A percentile compares a stretch with the other conserved stretches of the same genome.
phyloP scores from a whole-genome alignment of 163 green algal genomes.

The Prototheca wickerhamii region DNA sequence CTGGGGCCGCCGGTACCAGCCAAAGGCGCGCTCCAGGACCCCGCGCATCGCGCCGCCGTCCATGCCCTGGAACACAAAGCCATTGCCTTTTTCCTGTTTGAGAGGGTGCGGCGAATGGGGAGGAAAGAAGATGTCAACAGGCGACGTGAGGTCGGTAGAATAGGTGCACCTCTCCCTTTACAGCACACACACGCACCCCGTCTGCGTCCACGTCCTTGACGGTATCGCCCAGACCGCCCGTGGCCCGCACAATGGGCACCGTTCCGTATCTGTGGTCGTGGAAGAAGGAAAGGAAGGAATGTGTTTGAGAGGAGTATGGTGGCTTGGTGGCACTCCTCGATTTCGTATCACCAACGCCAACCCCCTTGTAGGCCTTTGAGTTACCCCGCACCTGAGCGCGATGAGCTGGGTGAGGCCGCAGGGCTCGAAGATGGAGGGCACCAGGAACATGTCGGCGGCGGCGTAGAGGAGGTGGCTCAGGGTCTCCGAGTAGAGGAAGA shows the following conservation, averaged over 20 bases:
- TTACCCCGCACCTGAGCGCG: constrained; percentile 50
- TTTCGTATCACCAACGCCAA: too few species aligned
- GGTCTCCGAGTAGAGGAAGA: constrained; percentile 64
- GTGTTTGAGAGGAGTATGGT: too few species aligned
- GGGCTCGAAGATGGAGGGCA: constrained; percentile 96
- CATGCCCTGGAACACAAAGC: constrained; percentile 63
- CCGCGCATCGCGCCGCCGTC: constrained; percentile 77
- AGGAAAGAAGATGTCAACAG: constrained; percentile 15
- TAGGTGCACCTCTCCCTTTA: too few species aligned
- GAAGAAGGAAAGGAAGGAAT: too few species aligned
- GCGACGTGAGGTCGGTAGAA: too few species aligned
- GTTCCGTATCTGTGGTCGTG: constrained; percentile 55
- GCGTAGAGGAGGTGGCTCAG: constrained; percentile 91
- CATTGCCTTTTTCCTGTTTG: constrained; percentile 31
- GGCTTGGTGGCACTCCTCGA: too few species aligned
- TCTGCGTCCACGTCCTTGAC: constrained; percentile 82
- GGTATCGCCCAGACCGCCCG: constrained; percentile 88
- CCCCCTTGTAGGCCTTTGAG: too few species aligned
- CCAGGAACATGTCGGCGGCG: constrained; percentile 80
- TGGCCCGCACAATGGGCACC: constrained; percentile 82
- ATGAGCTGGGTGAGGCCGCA: constrained; percentile 89
- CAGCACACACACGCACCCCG: constrained; percentile 3
- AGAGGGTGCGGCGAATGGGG: background rate
- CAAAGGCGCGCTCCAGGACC: constrained; percentile 76
- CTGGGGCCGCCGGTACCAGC: constrained; percentile 54